A percentile compares a stretch with the other conserved stretches of the same genome.
phyloP scores from a whole-genome alignment of 208 protist species.

The Wallacemonas sp. region DNA sequence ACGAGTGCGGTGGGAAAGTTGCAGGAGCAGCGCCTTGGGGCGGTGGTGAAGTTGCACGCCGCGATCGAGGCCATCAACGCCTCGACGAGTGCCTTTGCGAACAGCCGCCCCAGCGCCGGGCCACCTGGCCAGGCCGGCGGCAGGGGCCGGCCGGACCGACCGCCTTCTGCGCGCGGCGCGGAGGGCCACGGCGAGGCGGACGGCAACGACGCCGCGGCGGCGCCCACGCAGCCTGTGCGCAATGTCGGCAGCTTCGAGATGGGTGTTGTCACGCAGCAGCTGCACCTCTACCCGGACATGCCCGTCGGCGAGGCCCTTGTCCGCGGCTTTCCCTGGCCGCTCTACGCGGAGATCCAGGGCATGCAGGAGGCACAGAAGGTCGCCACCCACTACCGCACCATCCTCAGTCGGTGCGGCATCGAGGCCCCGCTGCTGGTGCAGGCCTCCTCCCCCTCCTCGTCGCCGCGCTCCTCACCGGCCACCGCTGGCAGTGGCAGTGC shows the following conservation, averaged over 20 bases:
- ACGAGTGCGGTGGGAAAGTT: slow-evolving; percentile 20
- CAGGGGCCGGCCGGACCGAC: background rate
- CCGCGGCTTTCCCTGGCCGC: slow-evolving; percentile 58
- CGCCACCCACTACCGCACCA: slow-evolving; percentile 25
- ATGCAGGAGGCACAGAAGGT: slow-evolving; percentile 25
- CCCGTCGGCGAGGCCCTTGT: slow-evolving; percentile 53
- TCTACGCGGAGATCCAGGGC: slow-evolving; percentile 37
- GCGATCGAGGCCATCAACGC: slow-evolving; percentile 65
- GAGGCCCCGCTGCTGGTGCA: slow-evolving; percentile 18
- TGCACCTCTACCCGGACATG: slow-evolving; percentile 60
- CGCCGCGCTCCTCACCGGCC: background rate
- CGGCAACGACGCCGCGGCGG: background rate
- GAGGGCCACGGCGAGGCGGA: background rate
- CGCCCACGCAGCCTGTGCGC: slow-evolving; percentile 29
- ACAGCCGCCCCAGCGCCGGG: background rate
- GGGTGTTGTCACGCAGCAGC: slow-evolving; percentile 36
- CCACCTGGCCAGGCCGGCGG: background rate
- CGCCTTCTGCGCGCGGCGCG: background rate
- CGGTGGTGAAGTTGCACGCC: slow-evolving; percentile 50
- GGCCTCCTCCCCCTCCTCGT: background rate
- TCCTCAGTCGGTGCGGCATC: slow-evolving; percentile 33
- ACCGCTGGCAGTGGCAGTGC: background rate
- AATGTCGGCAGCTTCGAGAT: slow-evolving; percentile 67
- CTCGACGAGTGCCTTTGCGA: slow-evolving; percentile 53
- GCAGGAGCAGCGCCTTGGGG: slow-evolving; percentile 29